phyloP scores from a whole-genome alignment of 306 rosid species.

The Cucurbita pepo region DNA sequence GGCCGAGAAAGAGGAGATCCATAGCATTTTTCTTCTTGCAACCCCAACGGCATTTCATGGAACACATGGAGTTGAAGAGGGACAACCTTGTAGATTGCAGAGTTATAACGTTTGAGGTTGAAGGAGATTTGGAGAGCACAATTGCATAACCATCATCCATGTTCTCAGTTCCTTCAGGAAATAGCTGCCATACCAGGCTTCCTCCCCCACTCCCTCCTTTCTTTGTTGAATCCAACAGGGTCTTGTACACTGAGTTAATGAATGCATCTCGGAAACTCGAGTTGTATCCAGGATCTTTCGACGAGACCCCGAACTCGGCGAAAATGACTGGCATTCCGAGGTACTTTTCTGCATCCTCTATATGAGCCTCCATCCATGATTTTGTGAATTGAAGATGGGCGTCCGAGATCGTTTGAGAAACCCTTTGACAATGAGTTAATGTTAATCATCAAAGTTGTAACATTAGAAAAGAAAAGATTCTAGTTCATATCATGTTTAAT shows the following conservation, averaged over 20 bases:
- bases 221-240: slow-evolving; percentile 44
- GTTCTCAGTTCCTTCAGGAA: slow-evolving; percentile 73
- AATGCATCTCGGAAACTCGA: slow-evolving; percentile 44
- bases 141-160: slow-evolving; percentile 89
- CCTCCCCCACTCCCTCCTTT: slow-evolving; percentile 85
- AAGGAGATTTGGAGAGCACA: slow-evolving; percentile 48
- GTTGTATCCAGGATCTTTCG: slow-evolving; percentile 70
- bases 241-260: slow-evolving; percentile 37
- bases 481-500: neutral
- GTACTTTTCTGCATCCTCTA: slow-evolving; percentile 73
- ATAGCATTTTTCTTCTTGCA: slow-evolving; percentile 45
- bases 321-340: slow-evolving; percentile 80
- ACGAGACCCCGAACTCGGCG: slow-evolving; percentile 74
- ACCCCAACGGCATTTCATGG: slow-evolving; percentile 63
- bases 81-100: slow-evolving; percentile 49
- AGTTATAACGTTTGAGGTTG: slow-evolving; percentile 42
- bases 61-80: slow-evolving; percentile 45
- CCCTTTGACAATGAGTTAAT: slow-evolving; percentile 19
- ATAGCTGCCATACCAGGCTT: slow-evolving; percentile 74
- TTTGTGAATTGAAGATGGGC: slow-evolving; percentile 57
- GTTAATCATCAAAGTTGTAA: neutral
- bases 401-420: slow-evolving; percentile 49
- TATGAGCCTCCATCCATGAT: slow-evolving; percentile 91
- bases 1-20: neutral
- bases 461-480: neutral